Evolutionary conservation across 345 rosid species (phyloP), one percentile per base, ranked within the genome.

Genomic region (Citrus reticulata): DNA sequence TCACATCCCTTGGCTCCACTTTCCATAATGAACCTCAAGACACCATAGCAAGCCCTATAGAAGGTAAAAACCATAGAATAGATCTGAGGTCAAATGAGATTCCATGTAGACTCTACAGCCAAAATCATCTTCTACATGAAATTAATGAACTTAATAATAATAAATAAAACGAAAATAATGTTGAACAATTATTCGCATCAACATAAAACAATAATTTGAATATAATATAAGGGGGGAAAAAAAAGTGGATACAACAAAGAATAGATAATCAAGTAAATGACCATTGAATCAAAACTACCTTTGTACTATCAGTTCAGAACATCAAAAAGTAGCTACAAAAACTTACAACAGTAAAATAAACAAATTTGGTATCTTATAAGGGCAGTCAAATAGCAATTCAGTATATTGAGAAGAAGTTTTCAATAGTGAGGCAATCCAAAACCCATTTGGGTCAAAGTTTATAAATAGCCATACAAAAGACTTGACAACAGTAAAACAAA

Each of bases 1-100:
- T 92, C 97, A 17, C 97, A 93, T 24, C 98, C 98, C 86, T 93
- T 93, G 5, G 98, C 98, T 35, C 98, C 98, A 73, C 89, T 92
- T 79, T 93, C 95, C 98, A 95, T 93, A 39, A 92, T 85, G 72
- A 89, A 93, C 61, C 95, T 90, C 83, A 92, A 77, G 5, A 95
- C 98, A 87, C 94, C 98, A 85, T 91, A 95, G 72, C 98, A 95
- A 0, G 98, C 97, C 90, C 98, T 95, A 30, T 1, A 75, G 49
- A 17, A 72, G 7, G 30, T 9, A 35, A 49, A 27, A 73, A 24
- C n/a, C 60, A 51, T 20, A 4, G 59, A 27, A 46, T 25, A 8
- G 42, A 80, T 55, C 20, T 80, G 29, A 30, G 40, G 24, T 57
- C 42, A 72, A 4, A 3, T 9, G 13, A 64, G 22, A 5, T 64